Percentiles rank a stretch among this genome's conserved stretches.
Evolutionary conservation across 768 basidiomycete species (phyloP).

Genomic region (Wakefieldia striispora): DNA sequence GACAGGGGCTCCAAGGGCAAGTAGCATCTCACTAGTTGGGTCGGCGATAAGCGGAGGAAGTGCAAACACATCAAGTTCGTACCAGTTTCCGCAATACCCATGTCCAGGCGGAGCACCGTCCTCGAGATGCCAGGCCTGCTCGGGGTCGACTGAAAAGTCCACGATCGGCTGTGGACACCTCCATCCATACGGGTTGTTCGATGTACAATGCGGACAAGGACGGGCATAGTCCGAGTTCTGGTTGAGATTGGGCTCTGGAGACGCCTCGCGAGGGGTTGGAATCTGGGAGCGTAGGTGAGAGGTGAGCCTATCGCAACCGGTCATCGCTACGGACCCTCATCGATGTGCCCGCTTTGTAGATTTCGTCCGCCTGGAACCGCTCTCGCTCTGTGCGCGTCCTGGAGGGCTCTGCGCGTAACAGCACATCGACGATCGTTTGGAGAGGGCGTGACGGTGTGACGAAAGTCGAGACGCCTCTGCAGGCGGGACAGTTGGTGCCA

Average conservation of each 20-base stretch:
- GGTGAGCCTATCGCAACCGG: background rate
- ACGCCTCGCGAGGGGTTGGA: conserved; percentile 70
- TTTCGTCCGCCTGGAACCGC: conserved; percentile 76
- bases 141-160: conserved; percentile 66
- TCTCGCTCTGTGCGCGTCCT: conserved; percentile 68
- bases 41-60: background rate
- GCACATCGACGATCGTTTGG: conserved; percentile 67
- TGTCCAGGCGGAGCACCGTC: conserved; percentile 81
- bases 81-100: conserved; percentile 81
- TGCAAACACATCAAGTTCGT: conserved; percentile 16
- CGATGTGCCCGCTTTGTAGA: conserved; percentile 61
- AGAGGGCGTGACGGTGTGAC: conserved; percentile 73
- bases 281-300: conserved; percentile 43
- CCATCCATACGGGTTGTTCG: conserved; percentile 75
- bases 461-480: conserved; percentile 64
- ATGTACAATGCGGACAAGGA: conserved; percentile 76
- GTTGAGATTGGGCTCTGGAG: conserved; percentile 73
- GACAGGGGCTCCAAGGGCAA: conserved; percentile 68
- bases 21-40: conserved; percentile 60
- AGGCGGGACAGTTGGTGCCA: conserved; percentile 81
- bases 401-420: conserved; percentile 70
- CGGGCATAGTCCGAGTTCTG: conserved; percentile 62
- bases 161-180: conserved; percentile 76
- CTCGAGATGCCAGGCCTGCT: conserved; percentile 74
- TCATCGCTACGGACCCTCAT: conserved; percentile 53